Percentiles rank a stretch among this genome's conserved stretches.
phyloP scores from a whole-genome alignment of 2,329 filamentous ascomycete genomes.

The Hypoxylon rubiginosum region DNA sequence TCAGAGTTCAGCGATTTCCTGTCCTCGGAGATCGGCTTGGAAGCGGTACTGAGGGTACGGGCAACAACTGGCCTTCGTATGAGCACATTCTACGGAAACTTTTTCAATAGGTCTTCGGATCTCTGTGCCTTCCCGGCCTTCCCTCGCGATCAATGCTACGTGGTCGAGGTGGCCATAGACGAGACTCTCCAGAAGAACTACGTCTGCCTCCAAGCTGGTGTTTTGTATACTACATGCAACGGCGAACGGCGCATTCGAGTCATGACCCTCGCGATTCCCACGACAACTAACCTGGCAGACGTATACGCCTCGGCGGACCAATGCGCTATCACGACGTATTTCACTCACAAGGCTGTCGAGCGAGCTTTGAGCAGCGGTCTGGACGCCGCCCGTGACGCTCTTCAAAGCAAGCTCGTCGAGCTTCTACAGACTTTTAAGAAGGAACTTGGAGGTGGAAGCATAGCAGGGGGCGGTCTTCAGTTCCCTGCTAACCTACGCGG shows the following conservation, averaged over 20 bases:
- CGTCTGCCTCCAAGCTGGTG: conserved; percentile 92
- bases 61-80: conserved; percentile 95
- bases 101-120: conserved; percentile 98
- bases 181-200: conserved; percentile 93
- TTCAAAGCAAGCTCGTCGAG: conserved; percentile 93
- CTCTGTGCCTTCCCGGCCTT: conserved; percentile 98
- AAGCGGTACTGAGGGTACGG: conserved; percentile 94
- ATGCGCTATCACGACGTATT: conserved; percentile 91
- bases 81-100: conserved; percentile 99
- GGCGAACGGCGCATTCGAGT: conserved; percentile 96
- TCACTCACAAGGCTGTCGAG: conserved; percentile 98
- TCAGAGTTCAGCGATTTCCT: conserved; percentile 96
- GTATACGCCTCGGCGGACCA: conserved; percentile 96
- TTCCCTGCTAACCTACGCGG: conserved; percentile 93
- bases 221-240: conserved; percentile 97
- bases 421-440: conserved; percentile 96
- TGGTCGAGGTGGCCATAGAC: conserved; percentile 98
- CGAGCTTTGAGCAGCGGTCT: conserved; percentile 86
- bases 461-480: conserved; percentile 89
- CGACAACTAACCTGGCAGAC: conserved; percentile 89
- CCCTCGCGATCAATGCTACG: conserved; percentile 96
- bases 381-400: conserved; percentile 89
- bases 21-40: conserved; percentile 95
- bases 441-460: conserved; percentile 94
- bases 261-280: conserved; percentile 91